Evolutionary conservation across 768 basidiomycete genomes (phyloP), one percentile per base, ranked within the genome.

Genomic region (Cantharellus anzutake): DNA sequence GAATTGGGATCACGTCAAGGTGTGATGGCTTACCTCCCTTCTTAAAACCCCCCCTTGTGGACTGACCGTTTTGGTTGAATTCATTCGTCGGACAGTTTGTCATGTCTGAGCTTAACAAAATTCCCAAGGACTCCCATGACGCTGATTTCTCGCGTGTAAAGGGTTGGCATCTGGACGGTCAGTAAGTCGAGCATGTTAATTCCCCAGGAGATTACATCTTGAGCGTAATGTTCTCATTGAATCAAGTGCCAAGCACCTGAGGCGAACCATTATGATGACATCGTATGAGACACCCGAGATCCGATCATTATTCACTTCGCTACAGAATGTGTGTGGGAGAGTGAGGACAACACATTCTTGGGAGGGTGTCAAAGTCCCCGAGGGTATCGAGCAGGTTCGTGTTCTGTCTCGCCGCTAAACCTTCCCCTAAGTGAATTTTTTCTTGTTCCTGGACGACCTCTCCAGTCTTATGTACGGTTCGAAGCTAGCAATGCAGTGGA

Each of bases 1-100:
- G 72, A 99, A 99, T 66, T 99, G 96, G 96, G 92, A 97, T 42
- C 96, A 98, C 67, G 78, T 93, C 20, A 88, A 96, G 76, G 93
- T 89, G 67, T 41, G 34, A 5, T 37, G 2, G 29, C 42, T 4
- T 35, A 2, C 38, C 41, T 14, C 29, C n/a, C 40, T 51, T 41
- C 50, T 4, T 20, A 52, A 37, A 29, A 14, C 40, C 3, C 14
- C n/a, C 53, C 48, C 50, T 55, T 11, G 38, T 38, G 11, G 16
- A 57, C 3, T 42, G 29, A n/a, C 20, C 41, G 37, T 41, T 37
- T 59, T 29, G 20, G 20, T 29, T 29, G 20, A 29, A 29, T 29
- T 29, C 20, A 29, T 29, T 29, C 20, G 20, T 29, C 1, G 20
- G 20, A 5, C 53, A 96, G 92, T 91, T 86, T 67, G 79, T 96